These are phyloP conservation scores for Botryotinia convoluta DNA, from an alignment of 2,329 filamentous ascomycete genomes.

Conservation along the genomic window DNA sequence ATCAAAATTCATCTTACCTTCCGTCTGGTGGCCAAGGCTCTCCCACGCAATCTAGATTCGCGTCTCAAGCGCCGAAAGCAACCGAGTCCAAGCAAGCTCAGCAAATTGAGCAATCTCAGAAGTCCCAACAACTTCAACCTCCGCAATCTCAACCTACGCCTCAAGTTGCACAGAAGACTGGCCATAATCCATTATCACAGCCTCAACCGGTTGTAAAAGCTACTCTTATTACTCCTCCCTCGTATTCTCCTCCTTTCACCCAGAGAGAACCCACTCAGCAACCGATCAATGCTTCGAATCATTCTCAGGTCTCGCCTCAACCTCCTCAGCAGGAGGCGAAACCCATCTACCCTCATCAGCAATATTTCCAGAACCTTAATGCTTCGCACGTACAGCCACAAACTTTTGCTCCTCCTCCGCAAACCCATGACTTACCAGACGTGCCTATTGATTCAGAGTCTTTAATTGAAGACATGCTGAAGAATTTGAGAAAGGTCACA, in stretches of 20 bases:
- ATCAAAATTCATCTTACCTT: neutral
- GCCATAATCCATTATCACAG: neutral
- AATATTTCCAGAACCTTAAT: slow-evolving; percentile 26
- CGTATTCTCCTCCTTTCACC: neutral
- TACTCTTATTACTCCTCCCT: slow-evolving; percentile 13
- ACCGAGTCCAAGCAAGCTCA: neutral
- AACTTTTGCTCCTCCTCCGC: slow-evolving; percentile 6
- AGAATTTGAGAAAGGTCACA: slow-evolving; percentile 44
- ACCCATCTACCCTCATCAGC: slow-evolving; percentile 32
- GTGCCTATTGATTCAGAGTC: slow-evolving; percentile 38
- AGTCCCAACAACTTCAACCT: neutral
- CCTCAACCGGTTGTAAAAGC: slow-evolving; percentile 1
- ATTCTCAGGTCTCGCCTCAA: slow-evolving; percentile 15
- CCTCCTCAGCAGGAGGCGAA: slow-evolving; percentile 20
- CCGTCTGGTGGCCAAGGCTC: neutral
- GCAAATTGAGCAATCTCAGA: neutral
- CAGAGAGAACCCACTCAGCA: slow-evolving; percentile 9
- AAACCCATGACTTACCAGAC: slow-evolving; percentile 34
- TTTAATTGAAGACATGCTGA: slow-evolving; percentile 53
- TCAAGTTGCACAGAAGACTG: neutral
- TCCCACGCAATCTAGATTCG: neutral
- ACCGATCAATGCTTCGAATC: neutral
- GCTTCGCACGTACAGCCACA: neutral
- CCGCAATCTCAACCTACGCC: neutral
- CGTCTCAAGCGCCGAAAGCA: neutral